phyloP scores from a whole-genome alignment of 352 stramenopile genomes.

The Phytophthora megakarya region DNA sequence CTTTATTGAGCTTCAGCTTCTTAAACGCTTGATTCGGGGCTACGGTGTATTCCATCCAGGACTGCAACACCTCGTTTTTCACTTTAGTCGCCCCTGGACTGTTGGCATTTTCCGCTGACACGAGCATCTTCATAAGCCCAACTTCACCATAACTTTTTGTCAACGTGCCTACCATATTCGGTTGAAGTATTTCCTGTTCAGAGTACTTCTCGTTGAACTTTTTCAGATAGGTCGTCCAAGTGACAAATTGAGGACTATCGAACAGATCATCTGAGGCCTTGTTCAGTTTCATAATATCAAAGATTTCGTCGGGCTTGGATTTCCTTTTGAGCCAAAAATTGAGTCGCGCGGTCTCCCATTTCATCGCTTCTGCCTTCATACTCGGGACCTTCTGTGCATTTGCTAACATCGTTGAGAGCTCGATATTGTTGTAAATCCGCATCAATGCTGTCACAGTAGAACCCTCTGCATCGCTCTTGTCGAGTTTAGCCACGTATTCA shows the following conservation, averaged over 20 bases:
- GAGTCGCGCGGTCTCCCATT: background rate
- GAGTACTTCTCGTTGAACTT: slow-evolving; percentile 3
- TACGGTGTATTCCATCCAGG: background rate
- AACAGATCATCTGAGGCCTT: background rate
- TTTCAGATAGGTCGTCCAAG: slow-evolving; percentile 6
- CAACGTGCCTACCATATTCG: background rate
- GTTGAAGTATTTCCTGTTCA: background rate
- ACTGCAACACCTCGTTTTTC: slow-evolving; percentile 1
- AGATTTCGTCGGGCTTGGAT: background rate
- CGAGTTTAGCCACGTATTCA: too few species aligned
- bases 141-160: background rate
- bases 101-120: background rate
- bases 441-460: too few species aligned
- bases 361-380: slow-evolving; percentile 5
- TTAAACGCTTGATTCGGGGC: background rate
- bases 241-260: slow-evolving; percentile 1
- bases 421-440: too few species aligned
- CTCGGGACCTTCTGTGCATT: background rate
- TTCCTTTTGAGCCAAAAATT: background rate
- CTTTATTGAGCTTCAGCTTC: background rate
- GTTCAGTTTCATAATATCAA: background rate
- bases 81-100: background rate
- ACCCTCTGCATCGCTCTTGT: too few species aligned
- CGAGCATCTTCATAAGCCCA: background rate
- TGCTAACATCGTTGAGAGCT: background rate